Evolutionary conservation across 1,284 basidiomycete genomes (phyloP).

Genomic region (Sutorius eximius): DNA sequence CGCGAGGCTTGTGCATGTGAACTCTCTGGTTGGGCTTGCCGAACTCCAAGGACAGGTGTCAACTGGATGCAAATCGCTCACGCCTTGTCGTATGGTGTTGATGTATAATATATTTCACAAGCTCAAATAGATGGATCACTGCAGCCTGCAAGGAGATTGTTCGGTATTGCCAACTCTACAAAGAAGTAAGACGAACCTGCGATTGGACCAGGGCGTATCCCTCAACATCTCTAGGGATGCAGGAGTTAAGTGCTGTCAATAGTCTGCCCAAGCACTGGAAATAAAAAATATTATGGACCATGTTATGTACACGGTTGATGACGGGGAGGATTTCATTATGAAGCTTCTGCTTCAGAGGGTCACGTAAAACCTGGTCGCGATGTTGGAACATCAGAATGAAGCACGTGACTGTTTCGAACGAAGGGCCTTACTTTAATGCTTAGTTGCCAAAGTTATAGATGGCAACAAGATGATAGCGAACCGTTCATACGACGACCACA

Average conservation of each 20-base stretch:
- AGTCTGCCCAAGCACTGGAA: neutral
- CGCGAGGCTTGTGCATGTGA: constrained; percentile 5
- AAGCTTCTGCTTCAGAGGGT: neutral
- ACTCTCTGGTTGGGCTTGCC: neutral
- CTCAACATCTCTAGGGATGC: neutral
- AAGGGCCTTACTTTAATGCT: too few relatives aligned
- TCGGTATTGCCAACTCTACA: too few relatives aligned
- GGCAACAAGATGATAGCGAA: neutral
- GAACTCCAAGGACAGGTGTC: too few relatives aligned
- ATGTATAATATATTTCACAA: neutral
- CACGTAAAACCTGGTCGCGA: neutral
- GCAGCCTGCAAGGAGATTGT: neutral
- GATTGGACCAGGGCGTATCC: neutral
- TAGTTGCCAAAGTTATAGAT: neutral
- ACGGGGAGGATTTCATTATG: constrained; percentile 5
- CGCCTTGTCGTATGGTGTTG: constrained; percentile 1
- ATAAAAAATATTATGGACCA: neutral
- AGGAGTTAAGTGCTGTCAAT: constrained; percentile 3
- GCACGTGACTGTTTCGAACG: too few relatives aligned
- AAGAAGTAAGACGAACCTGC: constrained; percentile 5
- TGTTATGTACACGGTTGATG: neutral
- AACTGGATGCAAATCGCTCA: too few relatives aligned
- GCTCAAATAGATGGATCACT: constrained; percentile 2
- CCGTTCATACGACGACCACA: neutral
- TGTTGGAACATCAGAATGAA: neutral